These are phyloP conservation scores for Setaria viridis DNA, from an alignment of 202 grass and related monocot species.

Conservation along the genomic window DNA sequence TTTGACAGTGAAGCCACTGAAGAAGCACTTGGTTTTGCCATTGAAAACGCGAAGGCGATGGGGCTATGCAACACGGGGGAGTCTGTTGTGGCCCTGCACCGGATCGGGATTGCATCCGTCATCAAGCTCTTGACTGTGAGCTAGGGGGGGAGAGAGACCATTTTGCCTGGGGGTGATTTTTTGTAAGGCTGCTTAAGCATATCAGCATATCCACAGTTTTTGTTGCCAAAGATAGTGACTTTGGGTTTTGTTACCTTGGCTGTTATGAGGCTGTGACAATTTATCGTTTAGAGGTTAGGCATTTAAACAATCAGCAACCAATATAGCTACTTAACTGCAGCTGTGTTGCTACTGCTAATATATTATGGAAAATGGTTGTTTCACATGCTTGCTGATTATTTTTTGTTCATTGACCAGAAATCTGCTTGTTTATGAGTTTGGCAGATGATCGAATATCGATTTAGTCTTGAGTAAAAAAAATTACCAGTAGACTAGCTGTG, in stretches of 20 bases:
- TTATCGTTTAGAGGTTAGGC: conserved; percentile 21
- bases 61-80: conserved; percentile 73
- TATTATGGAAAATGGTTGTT: conserved; percentile 9
- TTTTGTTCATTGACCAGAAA: neutral
- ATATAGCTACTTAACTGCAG: conserved; percentile 29
- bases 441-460: neutral
- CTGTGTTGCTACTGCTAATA: conserved; percentile 11
- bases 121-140: conserved; percentile 83
- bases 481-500: neutral
- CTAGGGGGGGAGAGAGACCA: conserved; percentile 9
- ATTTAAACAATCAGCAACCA: conserved; percentile 34
- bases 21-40: conserved; percentile 64
- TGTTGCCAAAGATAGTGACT: conserved; percentile 44
- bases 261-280: conserved; percentile 32
- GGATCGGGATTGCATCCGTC: conserved; percentile 73
- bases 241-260: conserved; percentile 23
- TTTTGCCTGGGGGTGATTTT: conserved; percentile 35
- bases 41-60: conserved; percentile 60
- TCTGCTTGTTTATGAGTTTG: neutral
- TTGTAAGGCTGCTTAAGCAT: conserved; percentile 43
- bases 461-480: neutral
- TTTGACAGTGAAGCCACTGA: conserved; percentile 78
- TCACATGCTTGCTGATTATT: neutral
- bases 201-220: conserved; percentile 7
- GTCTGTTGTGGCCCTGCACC: conserved; percentile 77